Evolutionary conservation across 2,329 filamentous ascomycete genomes (phyloP).

Genomic region (Colletotrichum limetticola): DNA sequence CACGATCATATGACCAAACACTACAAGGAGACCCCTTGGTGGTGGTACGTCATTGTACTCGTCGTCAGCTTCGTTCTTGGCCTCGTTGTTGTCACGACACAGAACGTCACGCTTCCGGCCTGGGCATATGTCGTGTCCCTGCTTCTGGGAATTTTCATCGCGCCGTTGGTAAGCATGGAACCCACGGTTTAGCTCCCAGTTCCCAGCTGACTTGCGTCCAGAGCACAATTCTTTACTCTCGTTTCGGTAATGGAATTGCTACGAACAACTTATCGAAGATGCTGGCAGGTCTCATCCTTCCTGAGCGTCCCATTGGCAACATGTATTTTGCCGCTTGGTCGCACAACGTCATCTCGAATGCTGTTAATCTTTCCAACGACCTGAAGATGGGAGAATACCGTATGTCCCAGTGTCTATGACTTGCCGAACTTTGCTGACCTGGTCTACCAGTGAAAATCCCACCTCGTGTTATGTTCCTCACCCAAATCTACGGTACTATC

Average conservation of each 20-base stretch:
- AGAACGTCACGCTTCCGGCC: constrained; percentile 56
- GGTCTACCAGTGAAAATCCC: constrained; percentile 61
- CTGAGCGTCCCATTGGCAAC: constrained; percentile 63
- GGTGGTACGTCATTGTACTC: constrained; percentile 58
- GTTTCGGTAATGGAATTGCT: constrained; percentile 66
- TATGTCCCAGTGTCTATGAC: constrained; percentile 40
- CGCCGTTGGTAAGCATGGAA: constrained; percentile 55
- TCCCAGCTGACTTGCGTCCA: constrained; percentile 37
- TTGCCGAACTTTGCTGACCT: constrained; percentile 34
- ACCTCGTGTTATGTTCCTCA: constrained; percentile 64
- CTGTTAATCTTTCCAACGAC: constrained; percentile 61
- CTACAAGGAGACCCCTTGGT: constrained; percentile 62
- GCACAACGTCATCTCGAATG: constrained; percentile 64
- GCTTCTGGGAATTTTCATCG: constrained; percentile 56
- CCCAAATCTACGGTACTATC: constrained; percentile 65
- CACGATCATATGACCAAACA: constrained; percentile 62
- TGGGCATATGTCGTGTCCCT: constrained; percentile 61
- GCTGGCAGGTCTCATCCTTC: constrained; percentile 62
- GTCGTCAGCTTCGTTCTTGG: constrained; percentile 57
- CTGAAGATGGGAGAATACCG: constrained; percentile 70
- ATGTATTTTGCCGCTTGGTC: constrained; percentile 71
- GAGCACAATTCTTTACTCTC: constrained; percentile 62
- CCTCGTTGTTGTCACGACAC: constrained; percentile 56
- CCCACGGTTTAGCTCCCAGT: not conserved
- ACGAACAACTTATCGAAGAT: constrained; percentile 70